phyloP scores from a whole-genome alignment of 345 rosid genomes.

The Melastoma malabathricum region DNA sequence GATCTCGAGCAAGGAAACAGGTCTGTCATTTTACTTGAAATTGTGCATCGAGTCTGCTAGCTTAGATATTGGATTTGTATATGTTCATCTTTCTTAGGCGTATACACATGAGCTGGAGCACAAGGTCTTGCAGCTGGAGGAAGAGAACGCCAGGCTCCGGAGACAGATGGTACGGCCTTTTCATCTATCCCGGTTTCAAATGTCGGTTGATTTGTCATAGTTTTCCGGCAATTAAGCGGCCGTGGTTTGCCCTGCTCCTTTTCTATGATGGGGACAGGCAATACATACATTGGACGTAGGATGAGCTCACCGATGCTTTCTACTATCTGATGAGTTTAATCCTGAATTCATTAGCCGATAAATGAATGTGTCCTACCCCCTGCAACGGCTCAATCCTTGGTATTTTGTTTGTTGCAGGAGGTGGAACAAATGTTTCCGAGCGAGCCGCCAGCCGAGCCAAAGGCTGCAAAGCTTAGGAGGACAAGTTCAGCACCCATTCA shows the following conservation, averaged over 20 bases:
- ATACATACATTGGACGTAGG: too few species aligned
- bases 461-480: constrained; percentile 1
- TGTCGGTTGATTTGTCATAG: background rate
- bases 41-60: background rate
- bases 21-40: background rate
- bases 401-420: background rate
- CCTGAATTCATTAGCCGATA: background rate
- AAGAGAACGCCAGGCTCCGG: constrained; percentile 6
- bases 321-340: too few species aligned
- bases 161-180: constrained; percentile 1
- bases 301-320: too few species aligned
- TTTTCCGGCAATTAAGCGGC: background rate
- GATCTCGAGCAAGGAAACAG: constrained; percentile 14
- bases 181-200: too few species aligned
- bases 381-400: background rate
- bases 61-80: background rate
- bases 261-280: too few species aligned
- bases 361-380: background rate
- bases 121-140: constrained; percentile 7
- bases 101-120: constrained; percentile 11
- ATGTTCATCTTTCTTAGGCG: constrained; percentile 1
- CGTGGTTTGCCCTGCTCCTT: too few species aligned
- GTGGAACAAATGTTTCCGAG: constrained; percentile 1
- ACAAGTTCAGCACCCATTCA: constrained; percentile 3
- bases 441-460: constrained; percentile 5